These are phyloP conservation scores for Aspergillus ustus DNA, from an alignment of 2,329 filamentous ascomycete species.

Conservation along the genomic window DNA sequence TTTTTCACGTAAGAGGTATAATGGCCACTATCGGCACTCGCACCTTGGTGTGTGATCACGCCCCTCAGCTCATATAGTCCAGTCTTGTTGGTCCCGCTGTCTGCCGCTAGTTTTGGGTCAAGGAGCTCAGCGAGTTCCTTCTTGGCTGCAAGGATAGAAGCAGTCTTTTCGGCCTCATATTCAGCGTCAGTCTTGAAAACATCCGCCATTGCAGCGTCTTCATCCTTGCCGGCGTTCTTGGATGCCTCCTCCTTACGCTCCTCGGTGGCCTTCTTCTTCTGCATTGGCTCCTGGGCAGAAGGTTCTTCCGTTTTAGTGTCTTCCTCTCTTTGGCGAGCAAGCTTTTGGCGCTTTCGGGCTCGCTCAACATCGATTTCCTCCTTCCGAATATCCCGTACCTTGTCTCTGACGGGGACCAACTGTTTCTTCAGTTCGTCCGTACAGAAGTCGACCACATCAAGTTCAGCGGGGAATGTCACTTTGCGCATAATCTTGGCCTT, in stretches of 20 bases:
- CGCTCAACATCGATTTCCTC: constrained; percentile 93
- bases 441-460: constrained; percentile 94
- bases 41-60: constrained; percentile 94
- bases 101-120: constrained; percentile 71
- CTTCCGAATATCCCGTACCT: constrained; percentile 92
- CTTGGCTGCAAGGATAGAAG: constrained; percentile 76
- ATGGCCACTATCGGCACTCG: constrained; percentile 94
- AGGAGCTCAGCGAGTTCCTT: constrained; percentile 84
- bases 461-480: constrained; percentile 90
- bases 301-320: constrained; percentile 49
- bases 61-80: constrained; percentile 93
- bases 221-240: constrained; percentile 61
- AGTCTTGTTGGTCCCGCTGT: constrained; percentile 87
- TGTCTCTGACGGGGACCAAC: constrained; percentile 90
- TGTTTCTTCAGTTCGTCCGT: constrained; percentile 83
- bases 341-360: constrained; percentile 88
- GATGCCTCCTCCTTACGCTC: constrained; percentile 55
- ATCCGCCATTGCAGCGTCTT: constrained; percentile 72
- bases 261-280: constrained; percentile 54
- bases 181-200: constrained; percentile 93
- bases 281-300: constrained; percentile 45
- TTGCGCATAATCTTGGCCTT: constrained; percentile 99
- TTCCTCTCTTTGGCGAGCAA: constrained; percentile 61
- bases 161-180: constrained; percentile 82
- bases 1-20: constrained; percentile 99